These are phyloP conservation scores for Penicillium taxi DNA, from an alignment of 495 filamentous ascomycete genomes.

Conservation along the genomic window DNA sequence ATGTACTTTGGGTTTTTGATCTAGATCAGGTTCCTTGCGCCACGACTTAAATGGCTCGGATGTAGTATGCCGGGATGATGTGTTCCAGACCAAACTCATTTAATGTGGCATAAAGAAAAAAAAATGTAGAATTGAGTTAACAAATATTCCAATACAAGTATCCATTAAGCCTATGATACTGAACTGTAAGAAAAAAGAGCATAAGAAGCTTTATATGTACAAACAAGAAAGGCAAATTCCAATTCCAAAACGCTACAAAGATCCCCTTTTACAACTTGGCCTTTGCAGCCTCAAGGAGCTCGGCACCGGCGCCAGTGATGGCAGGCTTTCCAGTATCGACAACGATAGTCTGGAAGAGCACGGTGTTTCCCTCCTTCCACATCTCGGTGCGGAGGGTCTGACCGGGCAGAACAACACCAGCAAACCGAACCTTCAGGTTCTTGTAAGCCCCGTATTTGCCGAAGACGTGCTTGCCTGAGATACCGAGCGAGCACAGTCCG, in stretches of 20 bases:
- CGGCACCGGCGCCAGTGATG: slow-evolving; percentile 80
- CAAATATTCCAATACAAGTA: too few relatives aligned
- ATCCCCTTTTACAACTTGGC: slow-evolving; percentile 49
- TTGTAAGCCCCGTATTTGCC: slow-evolving; percentile 74
- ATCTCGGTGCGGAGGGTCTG: slow-evolving; percentile 95
- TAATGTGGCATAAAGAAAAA: too few relatives aligned
- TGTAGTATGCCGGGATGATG: too few relatives aligned
- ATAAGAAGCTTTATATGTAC: slow-evolving; percentile 17
- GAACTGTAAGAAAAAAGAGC: neutral
- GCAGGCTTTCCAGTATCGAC: slow-evolving; percentile 94
- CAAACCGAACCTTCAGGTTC: slow-evolving; percentile 96
- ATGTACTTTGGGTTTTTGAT: too few relatives aligned
- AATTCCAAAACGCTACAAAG: slow-evolving; percentile 9
- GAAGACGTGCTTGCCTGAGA: slow-evolving; percentile 84
- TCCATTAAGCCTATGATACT: neutral
- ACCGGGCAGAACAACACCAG: slow-evolving; percentile 83
- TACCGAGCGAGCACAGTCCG: slow-evolving; percentile 91
- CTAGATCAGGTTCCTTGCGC: too few relatives aligned
- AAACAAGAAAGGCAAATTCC: slow-evolving; percentile 17
- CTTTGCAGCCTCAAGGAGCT: slow-evolving; percentile 58
- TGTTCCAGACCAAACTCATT: too few relatives aligned
- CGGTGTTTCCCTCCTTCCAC: slow-evolving; percentile 89
- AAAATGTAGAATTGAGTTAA: too few relatives aligned
- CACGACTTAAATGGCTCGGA: too few relatives aligned
- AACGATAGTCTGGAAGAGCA: slow-evolving; percentile 89